A percentile compares a stretch with the other conserved stretches of the same genome.
phyloP scores from a whole-genome alignment of 768 basidiomycete genomes.

The Lepiota brunneoincarnata region DNA sequence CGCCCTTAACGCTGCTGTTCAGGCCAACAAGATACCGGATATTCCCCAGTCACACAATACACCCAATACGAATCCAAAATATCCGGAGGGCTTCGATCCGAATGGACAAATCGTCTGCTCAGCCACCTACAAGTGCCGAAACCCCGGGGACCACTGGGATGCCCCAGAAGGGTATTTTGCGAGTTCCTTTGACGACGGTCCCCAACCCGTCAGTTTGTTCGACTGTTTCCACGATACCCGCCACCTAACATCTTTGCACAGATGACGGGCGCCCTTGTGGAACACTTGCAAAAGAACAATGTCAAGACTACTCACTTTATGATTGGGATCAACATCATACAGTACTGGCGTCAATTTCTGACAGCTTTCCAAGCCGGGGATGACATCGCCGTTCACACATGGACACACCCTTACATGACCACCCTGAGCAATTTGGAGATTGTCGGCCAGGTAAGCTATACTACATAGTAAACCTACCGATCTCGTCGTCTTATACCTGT shows the following conservation, averaged over 20 bases:
- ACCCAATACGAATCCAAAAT: constrained; percentile 37
- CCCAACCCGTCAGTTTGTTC: constrained; percentile 37
- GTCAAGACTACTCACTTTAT: constrained; percentile 83
- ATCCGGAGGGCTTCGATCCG: constrained; percentile 43
- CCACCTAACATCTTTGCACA: constrained; percentile 15
- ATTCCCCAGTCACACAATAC: constrained; percentile 48
- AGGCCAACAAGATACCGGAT: constrained; percentile 71
- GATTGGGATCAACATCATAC: constrained; percentile 77
- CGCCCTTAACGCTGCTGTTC: constrained; percentile 64
- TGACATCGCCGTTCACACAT: constrained; percentile 59
- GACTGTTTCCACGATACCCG: neutral
- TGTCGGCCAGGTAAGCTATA: constrained; percentile 51
- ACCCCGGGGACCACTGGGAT: constrained; percentile 67
- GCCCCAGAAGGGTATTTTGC: constrained; percentile 69
- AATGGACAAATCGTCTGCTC: constrained; percentile 65
- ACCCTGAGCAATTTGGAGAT: constrained; percentile 66
- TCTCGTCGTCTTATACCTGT: neutral
- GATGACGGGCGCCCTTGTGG: constrained; percentile 48
- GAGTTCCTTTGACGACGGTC: constrained; percentile 81
- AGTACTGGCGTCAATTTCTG: constrained; percentile 53
- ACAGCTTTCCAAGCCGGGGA: constrained; percentile 44
- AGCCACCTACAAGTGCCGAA: constrained; percentile 65
- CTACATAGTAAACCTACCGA: neutral
- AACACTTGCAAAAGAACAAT: constrained; percentile 66
- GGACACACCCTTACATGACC: constrained; percentile 81